phyloP scores from a whole-genome alignment of 148 eudicot species.

The Rhododendron simsii region DNA sequence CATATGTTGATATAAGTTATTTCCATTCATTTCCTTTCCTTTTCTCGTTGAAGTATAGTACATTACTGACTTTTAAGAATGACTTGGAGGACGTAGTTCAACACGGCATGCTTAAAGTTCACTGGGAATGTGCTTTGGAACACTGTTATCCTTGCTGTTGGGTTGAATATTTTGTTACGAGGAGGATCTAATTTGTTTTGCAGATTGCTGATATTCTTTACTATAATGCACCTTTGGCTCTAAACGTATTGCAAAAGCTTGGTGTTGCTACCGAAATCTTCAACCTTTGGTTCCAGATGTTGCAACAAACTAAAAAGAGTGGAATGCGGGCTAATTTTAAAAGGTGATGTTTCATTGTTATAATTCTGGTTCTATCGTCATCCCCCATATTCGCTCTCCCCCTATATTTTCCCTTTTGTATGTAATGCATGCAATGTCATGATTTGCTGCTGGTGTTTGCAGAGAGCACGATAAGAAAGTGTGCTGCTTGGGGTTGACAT shows the following conservation, averaged over 20 bases:
- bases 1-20: neutral
- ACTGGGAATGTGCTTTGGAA: neutral
- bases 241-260: slow-evolving; percentile 74
- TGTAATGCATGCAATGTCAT: slow-evolving; percentile 2
- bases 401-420: neutral
- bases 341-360: slow-evolving; percentile 37
- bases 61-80: neutral
- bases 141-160: neutral
- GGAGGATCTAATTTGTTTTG: slow-evolving; percentile 9
- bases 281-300: slow-evolving; percentile 94
- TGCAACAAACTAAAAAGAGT: slow-evolving; percentile 80
- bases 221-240: slow-evolving; percentile 79
- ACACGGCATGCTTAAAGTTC: neutral
- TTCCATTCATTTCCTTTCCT: neutral
- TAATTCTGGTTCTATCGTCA: neutral
- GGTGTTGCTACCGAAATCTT: slow-evolving; percentile 82
- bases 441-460: slow-evolving; percentile 15
- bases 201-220: slow-evolving; percentile 94
- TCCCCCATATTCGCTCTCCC: neutral
- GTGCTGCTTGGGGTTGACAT: slow-evolving; percentile 93
- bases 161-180: neutral
- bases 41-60: neutral
- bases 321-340: slow-evolving; percentile 73
- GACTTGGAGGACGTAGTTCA: neutral
- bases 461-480: slow-evolving; percentile 97